A percentile compares a stretch with the other conserved stretches of the same genome.
phyloP scores from a whole-genome alignment of 2,329 filamentous ascomycete species.

The Sporothrix pseudoabietina region DNA sequence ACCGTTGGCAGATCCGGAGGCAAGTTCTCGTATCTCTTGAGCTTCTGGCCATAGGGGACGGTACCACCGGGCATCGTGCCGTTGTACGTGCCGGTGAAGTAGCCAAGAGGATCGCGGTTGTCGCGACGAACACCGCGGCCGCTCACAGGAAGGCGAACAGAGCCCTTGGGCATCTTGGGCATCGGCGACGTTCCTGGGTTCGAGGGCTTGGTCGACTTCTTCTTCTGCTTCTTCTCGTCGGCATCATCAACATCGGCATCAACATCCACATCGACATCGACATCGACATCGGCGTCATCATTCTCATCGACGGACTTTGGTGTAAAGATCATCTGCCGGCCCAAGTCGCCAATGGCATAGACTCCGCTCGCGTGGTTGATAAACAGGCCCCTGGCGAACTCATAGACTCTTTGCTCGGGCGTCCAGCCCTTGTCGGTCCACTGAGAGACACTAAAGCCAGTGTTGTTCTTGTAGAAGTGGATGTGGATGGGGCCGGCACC shows the following conservation, averaged over 20 bases:
- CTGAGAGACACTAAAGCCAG: not conserved
- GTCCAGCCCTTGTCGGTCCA: not conserved
- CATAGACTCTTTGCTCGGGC: not conserved
- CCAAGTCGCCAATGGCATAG: not conserved
- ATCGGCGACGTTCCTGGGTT: not conserved
- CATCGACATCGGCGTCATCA: not conserved
- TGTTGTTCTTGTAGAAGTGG: not conserved
- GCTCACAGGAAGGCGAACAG: not conserved
- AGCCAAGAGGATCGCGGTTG: not conserved
- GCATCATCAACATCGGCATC: not conserved
- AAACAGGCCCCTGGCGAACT: not conserved
- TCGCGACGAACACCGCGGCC: conserved; percentile 11
- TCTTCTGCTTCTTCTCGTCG: not conserved
- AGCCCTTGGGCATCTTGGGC: not conserved
- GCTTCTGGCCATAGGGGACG: not conserved
- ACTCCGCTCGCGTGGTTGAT: not conserved
- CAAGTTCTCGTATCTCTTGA: not conserved
- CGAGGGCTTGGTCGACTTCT: too few relatives aligned
- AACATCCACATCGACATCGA: not conserved
- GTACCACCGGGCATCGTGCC: not conserved
- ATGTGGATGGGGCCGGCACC: not conserved
- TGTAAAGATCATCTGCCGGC: not conserved
- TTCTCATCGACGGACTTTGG: not conserved
- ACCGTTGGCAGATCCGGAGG: not conserved
- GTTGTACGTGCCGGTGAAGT: not conserved